Conservation (phyloP, 2,329 filamentous ascomycete species). For the Coniella lustricola region DNA sequence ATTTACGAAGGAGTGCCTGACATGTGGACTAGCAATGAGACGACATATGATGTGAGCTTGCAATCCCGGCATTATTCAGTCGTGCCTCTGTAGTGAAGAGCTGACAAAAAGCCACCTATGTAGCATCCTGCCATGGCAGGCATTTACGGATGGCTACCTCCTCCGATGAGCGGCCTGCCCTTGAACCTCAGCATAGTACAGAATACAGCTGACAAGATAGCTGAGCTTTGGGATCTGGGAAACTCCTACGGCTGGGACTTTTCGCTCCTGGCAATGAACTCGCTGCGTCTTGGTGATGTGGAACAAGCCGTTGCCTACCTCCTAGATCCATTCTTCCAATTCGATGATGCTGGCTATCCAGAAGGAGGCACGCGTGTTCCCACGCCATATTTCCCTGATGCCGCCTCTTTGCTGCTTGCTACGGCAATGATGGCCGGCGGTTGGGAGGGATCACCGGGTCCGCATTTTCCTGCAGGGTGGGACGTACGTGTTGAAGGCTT, state of each 20-base stretch:
- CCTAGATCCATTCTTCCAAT: constrained; percentile 42
- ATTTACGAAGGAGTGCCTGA: constrained; percentile 44
- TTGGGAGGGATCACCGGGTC: constrained; percentile 43
- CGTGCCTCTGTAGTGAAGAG: not conserved
- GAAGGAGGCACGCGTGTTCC: constrained; percentile 44
- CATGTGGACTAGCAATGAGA: constrained; percentile 35
- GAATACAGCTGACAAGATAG: constrained; percentile 33
- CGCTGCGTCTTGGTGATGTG: constrained; percentile 32
- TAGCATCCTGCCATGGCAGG: constrained; percentile 35
- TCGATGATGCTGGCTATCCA: constrained; percentile 51
- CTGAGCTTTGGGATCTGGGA: constrained; percentile 31
- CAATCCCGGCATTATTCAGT: not conserved
- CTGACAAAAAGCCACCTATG: not conserved
- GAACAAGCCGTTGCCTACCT: constrained; percentile 35
- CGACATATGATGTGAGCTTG: constrained; percentile 27
- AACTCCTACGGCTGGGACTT: constrained; percentile 39
- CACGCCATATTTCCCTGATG: constrained; percentile 51
- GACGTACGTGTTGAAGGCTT: constrained; percentile 43
- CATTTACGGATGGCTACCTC: constrained; percentile 36
- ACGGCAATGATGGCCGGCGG: constrained; percentile 51
- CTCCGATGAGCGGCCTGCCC: constrained; percentile 27
- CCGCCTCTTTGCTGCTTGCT: constrained; percentile 41
- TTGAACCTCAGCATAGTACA: constrained; percentile 29
- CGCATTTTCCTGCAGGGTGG: constrained; percentile 42
- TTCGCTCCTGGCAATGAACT: constrained; percentile 38